Percentiles rank a stretch among this genome's conserved stretches.
These are phyloP conservation scores for Rubus idaeus DNA, from an alignment of 306 rosid species.

Conservation along the genomic window DNA sequence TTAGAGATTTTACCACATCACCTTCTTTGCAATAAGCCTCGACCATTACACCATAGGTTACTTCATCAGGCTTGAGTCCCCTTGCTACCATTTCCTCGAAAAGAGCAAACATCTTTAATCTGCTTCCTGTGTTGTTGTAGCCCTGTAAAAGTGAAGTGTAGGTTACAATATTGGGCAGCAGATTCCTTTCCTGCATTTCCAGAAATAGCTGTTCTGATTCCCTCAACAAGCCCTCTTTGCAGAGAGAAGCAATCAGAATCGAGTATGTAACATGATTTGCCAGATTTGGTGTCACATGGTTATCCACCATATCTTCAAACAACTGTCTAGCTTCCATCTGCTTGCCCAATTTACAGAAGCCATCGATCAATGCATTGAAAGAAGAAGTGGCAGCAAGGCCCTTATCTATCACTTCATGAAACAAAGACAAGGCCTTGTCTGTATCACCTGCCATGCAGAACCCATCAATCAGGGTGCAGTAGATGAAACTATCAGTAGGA, in stretches of 20 bases:
- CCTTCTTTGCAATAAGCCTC: constrained; percentile 46
- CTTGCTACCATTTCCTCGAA: constrained; percentile 40
- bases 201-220: constrained; percentile 43
- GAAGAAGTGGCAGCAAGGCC: constrained; percentile 34
- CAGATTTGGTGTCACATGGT: constrained; percentile 27
- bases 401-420: constrained; percentile 33
- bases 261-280: constrained; percentile 40
- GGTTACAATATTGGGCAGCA: constrained; percentile 27
- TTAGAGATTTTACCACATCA: constrained; percentile 27
- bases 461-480: constrained; percentile 41
- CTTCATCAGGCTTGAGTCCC: constrained; percentile 35
- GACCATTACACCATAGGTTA: constrained; percentile 26
- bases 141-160: constrained; percentile 40
- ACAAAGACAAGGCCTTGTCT: constrained; percentile 35
- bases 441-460: constrained; percentile 43
- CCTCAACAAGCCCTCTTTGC: constrained; percentile 32
- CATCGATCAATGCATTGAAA: constrained; percentile 43
- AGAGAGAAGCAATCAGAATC: constrained; percentile 33
- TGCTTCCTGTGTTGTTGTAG: constrained; percentile 33
- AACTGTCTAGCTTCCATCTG: constrained; percentile 38
- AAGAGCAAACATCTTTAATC: constrained; percentile 31
- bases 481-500: constrained; percentile 30
- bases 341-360: constrained; percentile 38
- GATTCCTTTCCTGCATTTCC: constrained; percentile 36
- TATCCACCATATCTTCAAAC: constrained; percentile 35